Base-by-base conservation (phyloP, 208 protist genomes). In the Acanthamoeba culbertsoni region DNA sequence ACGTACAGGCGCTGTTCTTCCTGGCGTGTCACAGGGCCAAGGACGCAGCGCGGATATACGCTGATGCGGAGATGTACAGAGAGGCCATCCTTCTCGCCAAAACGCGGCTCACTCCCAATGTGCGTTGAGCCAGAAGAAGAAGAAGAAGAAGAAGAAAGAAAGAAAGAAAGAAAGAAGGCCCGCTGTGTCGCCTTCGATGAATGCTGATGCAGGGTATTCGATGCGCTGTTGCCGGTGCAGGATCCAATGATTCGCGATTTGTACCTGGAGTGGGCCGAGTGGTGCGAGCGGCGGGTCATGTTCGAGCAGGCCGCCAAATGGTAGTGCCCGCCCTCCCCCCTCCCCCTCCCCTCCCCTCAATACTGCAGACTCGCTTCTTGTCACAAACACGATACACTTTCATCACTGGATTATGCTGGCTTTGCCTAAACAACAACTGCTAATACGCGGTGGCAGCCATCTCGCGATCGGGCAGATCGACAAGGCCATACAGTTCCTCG, bases 21-120 rank as follows among this genome's bases (percentile, higher is more conserved):
- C 48, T 89, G 28, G 31, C 79, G 26, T 89, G 79, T 35, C 42
- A 62, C 46, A 57, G 55, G 8, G 79, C 40, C 7, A 3, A 10
- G 23, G 79, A 89, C 6, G 79, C 79, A 0, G 55, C 62, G 10
- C 23, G 45, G 79, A 48, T 43, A 23, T 89, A 89, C 40, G 28
- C 55, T 10, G 51, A 89, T 5, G 79, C 79, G 1, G 79, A 89
- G 48, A 89, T 89, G 79, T 89, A 40, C 55, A 8, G 79, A 5
- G 79, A 89, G 55, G 79, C 79, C 33, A 33, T 89, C 33, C 79
- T 89, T 48, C 55, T 89, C 18, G 79, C 79, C 48, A 89, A 89
- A 31, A 68, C 48, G 46, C 6, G 79, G 1, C 79, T 89, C 46
- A 14, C 20, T 16, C 0, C 46, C 68, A n/a, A 79, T 8, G 68